phyloP scores from a whole-genome alignment of 306 rosid species.

The Cicer chorassanicum region DNA sequence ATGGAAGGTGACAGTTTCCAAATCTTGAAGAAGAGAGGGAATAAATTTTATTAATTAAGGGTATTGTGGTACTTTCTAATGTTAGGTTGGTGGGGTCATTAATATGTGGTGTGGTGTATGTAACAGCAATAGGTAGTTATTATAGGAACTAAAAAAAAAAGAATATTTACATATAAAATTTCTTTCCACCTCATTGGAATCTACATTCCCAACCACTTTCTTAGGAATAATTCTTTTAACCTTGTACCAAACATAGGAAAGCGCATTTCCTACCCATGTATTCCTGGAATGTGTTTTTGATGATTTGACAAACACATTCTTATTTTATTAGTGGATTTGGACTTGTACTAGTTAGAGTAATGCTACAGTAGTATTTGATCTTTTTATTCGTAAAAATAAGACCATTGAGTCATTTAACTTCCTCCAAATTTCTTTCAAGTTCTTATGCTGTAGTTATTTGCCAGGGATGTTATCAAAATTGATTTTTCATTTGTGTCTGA shows the following conservation, averaged over 20 bases:
- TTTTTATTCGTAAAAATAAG: background rate
- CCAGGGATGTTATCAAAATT: conserved; percentile 3
- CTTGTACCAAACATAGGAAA: background rate
- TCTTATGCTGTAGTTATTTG: background rate
- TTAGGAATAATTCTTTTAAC: background rate
- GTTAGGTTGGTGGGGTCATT: too few relatives aligned
- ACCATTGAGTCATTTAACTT: background rate
- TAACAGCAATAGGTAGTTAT: background rate
- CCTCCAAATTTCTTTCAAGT: background rate
- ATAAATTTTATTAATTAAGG: too few relatives aligned
- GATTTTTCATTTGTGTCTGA: conserved; percentile 12
- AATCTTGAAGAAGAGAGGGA: too few relatives aligned
- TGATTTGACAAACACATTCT: background rate
- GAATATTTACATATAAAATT: background rate
- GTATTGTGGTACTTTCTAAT: too few relatives aligned
- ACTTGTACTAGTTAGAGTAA: background rate
- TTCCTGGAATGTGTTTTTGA: background rate
- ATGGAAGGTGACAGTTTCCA: too few relatives aligned
- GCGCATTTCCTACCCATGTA: background rate
- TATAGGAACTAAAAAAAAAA: background rate
- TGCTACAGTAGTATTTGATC: conserved; percentile 19
- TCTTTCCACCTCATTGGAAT: background rate
- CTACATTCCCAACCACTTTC: background rate
- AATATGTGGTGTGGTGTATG: too few relatives aligned
- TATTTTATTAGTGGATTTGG: background rate